Base-by-base conservation (phyloP, 257 asterid species). In the Thymus mandschuricus region DNA sequence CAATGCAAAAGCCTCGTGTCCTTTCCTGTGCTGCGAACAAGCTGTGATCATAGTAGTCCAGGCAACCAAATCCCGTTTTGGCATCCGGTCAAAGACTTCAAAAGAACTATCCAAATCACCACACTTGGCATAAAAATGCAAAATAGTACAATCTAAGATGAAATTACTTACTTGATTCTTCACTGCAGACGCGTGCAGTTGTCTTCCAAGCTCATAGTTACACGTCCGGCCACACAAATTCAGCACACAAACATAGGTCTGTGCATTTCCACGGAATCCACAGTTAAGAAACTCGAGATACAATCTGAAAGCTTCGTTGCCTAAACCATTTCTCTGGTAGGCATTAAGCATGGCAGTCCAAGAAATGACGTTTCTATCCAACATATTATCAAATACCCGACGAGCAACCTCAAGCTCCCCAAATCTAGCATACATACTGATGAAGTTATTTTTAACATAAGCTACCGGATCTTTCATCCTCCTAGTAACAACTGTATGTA, bases 331-430 rank as follows among this genome's bases (percentile, higher is more conserved):
- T 71, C 64, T 86, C 64, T 82, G 78, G 78, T 92, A 92, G 71
- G 96, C 98, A 72, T 92, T 88, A 71, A 92, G 86, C 97, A 92
- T 84, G 54, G 97, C 96, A 45, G 96, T 92, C 98, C 98, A 92
- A 43, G 98, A 90, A 69, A 92, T 91, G 45, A 92, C 89, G 60
- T 80, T 88, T 78, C 83, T 85, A 58, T 83, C 90, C 40, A 28
- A 69, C 98, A 92, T 92, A 49, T 74, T 41, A 79, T 92, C 95
- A 68, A 92, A 92, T 84, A 92, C 91, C 68, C 69, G 66, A 13
- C 95, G 88, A 33, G 97, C 96, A 2, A 78, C 86, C 60, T 58
- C 73, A 83, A 92, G 72, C 77, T 79, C 79, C 61, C 88, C 93
- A 44, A 64, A 78, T 58, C 78, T 86, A 6, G 80, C 78, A 71